A percentile compares a stretch with the other conserved stretches of the same genome.
Evolutionary conservation across 73 alveolate genomes (phyloP).

Genomic region (Paramecium primaurelia): DNA sequence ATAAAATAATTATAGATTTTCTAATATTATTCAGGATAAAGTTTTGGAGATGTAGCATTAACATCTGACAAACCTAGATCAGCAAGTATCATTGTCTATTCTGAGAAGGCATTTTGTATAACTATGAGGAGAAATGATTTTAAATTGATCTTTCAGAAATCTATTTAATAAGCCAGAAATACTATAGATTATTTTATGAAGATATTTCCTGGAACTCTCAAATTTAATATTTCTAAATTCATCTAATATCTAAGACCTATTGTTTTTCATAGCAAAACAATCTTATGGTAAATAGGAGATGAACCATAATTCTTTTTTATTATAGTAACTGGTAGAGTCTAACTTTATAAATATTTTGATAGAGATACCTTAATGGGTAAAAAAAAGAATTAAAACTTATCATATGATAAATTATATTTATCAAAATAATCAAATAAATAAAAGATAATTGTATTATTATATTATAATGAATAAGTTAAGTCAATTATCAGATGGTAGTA

Average conservation of each 20-base stretch:
- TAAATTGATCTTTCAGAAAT: background rate
- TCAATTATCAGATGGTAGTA: background rate
- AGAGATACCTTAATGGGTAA: background rate
- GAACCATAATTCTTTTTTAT: constrained; percentile 25
- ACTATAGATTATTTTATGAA: constrained; percentile 24
- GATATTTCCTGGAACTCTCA: constrained; percentile 23
- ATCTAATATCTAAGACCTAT: background rate
- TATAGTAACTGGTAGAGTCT: constrained; percentile 12
- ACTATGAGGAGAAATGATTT: constrained; percentile 1
- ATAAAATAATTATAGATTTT: background rate
- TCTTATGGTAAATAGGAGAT: constrained; percentile 22
- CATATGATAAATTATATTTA: background rate
- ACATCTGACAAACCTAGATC: background rate
- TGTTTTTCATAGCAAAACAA: background rate
- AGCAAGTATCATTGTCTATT: background rate
- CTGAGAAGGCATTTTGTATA: background rate
- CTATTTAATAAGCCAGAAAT: background rate
- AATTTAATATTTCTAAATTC: constrained; percentile 3
- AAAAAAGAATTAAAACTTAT: background rate
- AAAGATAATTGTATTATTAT: background rate
- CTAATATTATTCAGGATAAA: constrained; percentile 28
- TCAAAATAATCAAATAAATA: background rate
- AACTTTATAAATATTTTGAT: background rate
- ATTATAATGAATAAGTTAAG: background rate
- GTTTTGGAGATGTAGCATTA: constrained; percentile 39